phyloP scores from a whole-genome alignment of 352 stramenopile species.

The Phytopythium helicoides region DNA sequence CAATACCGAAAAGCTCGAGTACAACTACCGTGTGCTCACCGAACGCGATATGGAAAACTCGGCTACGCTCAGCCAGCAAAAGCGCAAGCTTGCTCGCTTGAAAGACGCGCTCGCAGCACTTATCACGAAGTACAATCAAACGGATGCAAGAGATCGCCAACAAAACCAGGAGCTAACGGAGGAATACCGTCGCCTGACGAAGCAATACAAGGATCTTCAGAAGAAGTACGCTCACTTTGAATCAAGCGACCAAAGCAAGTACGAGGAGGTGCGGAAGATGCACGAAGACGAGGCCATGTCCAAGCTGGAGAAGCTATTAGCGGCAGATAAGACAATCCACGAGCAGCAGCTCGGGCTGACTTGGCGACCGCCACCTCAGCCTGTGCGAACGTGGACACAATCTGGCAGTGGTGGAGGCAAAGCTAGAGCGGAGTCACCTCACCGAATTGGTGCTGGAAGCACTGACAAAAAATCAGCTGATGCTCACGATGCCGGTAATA shows the following conservation, averaged over 20 bases:
- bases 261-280: slow-evolving; percentile 91
- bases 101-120: slow-evolving; percentile 91
- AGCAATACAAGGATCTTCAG: slow-evolving; percentile 95
- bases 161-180: slow-evolving; percentile 93
- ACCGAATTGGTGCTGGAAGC: neutral
- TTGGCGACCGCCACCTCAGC: slow-evolving; percentile 62
- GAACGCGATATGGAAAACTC: slow-evolving; percentile 96
- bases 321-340: slow-evolving; percentile 88
- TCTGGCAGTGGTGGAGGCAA: slow-evolving; percentile 9
- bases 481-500: slow-evolving; percentile 8
- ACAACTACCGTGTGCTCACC: slow-evolving; percentile 95
- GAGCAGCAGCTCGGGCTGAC: slow-evolving; percentile 88
- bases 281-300: slow-evolving; percentile 85
- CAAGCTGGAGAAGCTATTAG: slow-evolving; percentile 86
- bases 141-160: slow-evolving; percentile 79
- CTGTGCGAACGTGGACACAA: slow-evolving; percentile 53
- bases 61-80: slow-evolving; percentile 90
- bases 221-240: slow-evolving; percentile 95
- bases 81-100: slow-evolving; percentile 90
- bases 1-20: slow-evolving; percentile 97
- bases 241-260: slow-evolving; percentile 83
- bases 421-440: neutral
- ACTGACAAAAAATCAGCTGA: slow-evolving; percentile 5
- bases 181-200: slow-evolving; percentile 92
- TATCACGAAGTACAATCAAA: slow-evolving; percentile 92